Percentiles rank a stretch among this genome's conserved stretches.
phyloP scores from a whole-genome alignment of 2,329 filamentous ascomycete species.

The Epichloe glyceriae region DNA sequence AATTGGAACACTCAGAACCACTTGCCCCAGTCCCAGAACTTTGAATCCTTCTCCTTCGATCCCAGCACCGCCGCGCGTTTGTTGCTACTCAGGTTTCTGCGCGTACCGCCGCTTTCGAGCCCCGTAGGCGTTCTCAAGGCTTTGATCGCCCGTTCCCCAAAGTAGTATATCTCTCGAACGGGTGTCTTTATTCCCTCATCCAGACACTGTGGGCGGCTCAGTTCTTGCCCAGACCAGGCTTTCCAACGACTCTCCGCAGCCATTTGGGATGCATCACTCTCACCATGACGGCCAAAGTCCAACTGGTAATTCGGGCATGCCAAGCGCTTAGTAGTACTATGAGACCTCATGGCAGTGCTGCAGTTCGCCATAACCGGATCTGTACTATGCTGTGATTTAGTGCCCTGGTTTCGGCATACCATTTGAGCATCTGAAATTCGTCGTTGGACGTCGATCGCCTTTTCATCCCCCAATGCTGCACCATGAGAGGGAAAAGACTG shows the following conservation, averaged over 20 bases:
- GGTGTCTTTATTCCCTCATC: not conserved
- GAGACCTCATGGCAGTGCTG: not conserved
- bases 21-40: constrained; percentile 12
- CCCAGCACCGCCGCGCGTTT: not conserved
- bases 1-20: constrained; percentile 15
- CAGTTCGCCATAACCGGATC: not conserved
- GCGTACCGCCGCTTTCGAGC: not conserved
- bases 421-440: constrained; percentile 7
- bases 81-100: not conserved
- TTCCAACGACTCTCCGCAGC: not conserved
- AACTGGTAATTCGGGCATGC: not conserved
- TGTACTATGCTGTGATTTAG: not conserved
- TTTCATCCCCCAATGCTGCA: constrained; percentile 33
- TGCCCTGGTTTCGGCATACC: not conserved
- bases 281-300: not conserved
- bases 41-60: constrained; percentile 13
- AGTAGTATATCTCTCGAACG: constrained; percentile 5
- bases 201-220: not conserved
- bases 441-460: constrained; percentile 18
- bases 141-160: constrained; percentile 5
- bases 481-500: constrained; percentile 31
- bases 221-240: not conserved
- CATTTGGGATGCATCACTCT: not conserved
- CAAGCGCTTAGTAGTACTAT: not conserved
- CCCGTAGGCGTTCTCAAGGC: not conserved